Evolutionary conservation across 768 basidiomycete genomes (phyloP).

Genomic region (Amyloporia xantha): DNA sequence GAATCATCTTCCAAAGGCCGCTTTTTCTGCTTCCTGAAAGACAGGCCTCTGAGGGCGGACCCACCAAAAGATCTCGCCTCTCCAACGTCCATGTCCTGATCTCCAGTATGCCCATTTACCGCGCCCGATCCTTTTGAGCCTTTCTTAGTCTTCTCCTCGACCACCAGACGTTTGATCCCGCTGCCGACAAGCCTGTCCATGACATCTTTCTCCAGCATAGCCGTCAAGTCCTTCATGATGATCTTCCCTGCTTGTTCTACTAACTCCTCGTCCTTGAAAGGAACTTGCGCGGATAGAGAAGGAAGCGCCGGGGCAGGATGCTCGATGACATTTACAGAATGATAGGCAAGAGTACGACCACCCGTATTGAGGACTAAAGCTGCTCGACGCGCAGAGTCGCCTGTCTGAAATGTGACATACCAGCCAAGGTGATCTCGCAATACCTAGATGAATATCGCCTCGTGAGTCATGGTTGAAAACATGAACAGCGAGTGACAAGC

Average conservation of each 20-base stretch:
- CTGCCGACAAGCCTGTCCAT: slow-evolving; percentile 50
- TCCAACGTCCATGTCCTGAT: slow-evolving; percentile 40
- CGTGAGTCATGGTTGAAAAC: not conserved
- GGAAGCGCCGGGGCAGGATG: slow-evolving; percentile 32
- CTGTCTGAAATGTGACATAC: slow-evolving; percentile 73
- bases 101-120: slow-evolving; percentile 22
- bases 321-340: slow-evolving; percentile 50
- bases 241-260: slow-evolving; percentile 48
- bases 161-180: slow-evolving; percentile 46
- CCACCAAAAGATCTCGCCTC: slow-evolving; percentile 35
- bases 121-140: slow-evolving; percentile 20
- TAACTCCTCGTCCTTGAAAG: slow-evolving; percentile 49
- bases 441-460: slow-evolving; percentile 37
- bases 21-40: slow-evolving; percentile 39
- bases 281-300: slow-evolving; percentile 32
- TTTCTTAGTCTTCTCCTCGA: slow-evolving; percentile 43
- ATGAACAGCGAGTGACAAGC: not conserved
- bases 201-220: slow-evolving; percentile 57
- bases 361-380: slow-evolving; percentile 51
- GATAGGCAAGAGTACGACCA: slow-evolving; percentile 49
- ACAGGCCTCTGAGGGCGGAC: slow-evolving; percentile 36
- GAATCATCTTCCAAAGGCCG: slow-evolving; percentile 25
- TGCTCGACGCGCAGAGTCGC: slow-evolving; percentile 59
- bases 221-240: slow-evolving; percentile 51
- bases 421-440: slow-evolving; percentile 65